Evolutionary conservation across 768 basidiomycete species (phyloP), one percentile per base, ranked within the genome.

Genomic region (Boletus vermiculosoides): DNA sequence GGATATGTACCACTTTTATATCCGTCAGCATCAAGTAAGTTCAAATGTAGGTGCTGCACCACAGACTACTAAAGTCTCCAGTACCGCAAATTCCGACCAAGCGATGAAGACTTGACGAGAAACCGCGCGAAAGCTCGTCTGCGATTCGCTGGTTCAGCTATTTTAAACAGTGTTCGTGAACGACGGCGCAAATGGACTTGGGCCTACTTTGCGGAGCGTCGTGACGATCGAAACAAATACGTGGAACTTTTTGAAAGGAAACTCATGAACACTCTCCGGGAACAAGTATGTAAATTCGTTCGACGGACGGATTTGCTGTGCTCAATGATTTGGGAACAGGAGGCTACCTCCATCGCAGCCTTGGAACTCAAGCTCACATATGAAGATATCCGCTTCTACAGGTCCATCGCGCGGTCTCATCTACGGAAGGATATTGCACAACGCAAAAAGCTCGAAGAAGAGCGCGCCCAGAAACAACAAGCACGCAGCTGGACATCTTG

Each of bases 1-100:
- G 57, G 95, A 98, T 71, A 94, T 98, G 83, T 97, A 96, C 73
- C 96, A 98, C 70, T 88, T 98, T 58, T 97, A 96, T 72, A 81
- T 87, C 45, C 85, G 97, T 52, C 86, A 86, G 64, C 84, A 84
- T 59, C 88, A 90, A 79, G 90, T 90, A 67, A 66, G 72, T 65
- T 28, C 42, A 44, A 45, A 20, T 36, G 31, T 56, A 23, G 20
- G 56, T 20, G 9, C 30, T 55, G 33, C 18, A 28, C 16, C 36
- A n/a, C n/a, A 31, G 22, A 40, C 48, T 30, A 37, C 53, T 70
- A 44, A 69, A 48, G 49, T 31, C 36, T 28, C 10, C 40, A 72
- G 88, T 98, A 98, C 74, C 87, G 84, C 58, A 87, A 85, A 73
- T 93, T 85, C 71, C 83, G 87, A 34, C 91, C 92, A 2, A 68